phyloP scores from a whole-genome alignment of 306 rosid genomes.

The Sicyos baderoa region DNA sequence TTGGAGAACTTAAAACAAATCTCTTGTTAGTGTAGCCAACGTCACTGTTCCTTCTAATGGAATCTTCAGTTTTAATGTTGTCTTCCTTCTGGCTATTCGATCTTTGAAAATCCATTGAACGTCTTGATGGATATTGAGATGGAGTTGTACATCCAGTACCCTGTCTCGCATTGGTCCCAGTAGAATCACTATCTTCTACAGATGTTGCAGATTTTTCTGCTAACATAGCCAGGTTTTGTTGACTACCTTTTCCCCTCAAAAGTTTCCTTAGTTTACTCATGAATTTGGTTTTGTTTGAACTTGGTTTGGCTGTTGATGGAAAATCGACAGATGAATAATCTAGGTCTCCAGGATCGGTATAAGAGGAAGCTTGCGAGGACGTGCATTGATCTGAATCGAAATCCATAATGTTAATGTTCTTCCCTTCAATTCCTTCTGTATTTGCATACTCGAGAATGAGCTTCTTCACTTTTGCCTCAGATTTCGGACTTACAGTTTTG shows the following conservation, averaged over 20 bases:
- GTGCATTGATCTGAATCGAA: conserved; percentile 69
- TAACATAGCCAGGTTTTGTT: conserved; percentile 22
- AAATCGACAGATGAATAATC: conserved; percentile 44
- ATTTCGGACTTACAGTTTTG: conserved; percentile 55
- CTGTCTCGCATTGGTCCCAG: conserved; percentile 25
- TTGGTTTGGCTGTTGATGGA: conserved; percentile 31
- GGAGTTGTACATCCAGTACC: conserved; percentile 30
- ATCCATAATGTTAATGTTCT: conserved; percentile 34
- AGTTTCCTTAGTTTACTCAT: conserved; percentile 57
- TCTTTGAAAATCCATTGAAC: conserved; percentile 36
- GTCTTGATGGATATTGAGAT: conserved; percentile 23
- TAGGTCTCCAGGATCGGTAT: conserved; percentile 42
- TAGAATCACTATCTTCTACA: conserved; percentile 29
- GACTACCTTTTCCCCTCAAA: conserved; percentile 42
- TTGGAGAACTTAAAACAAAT: conserved; percentile 15
- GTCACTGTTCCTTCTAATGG: conserved; percentile 20
- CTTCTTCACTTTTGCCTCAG: conserved; percentile 76
- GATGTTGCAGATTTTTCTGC: conserved; percentile 33
- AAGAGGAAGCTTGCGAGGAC: conserved; percentile 49
- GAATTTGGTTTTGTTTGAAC: conserved; percentile 35
- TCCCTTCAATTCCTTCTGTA: conserved; percentile 35
- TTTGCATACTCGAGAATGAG: conserved; percentile 80
- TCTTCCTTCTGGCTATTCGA: conserved; percentile 34
- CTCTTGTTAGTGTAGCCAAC: conserved; percentile 34
- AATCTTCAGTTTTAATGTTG: conserved; percentile 21